These are phyloP conservation scores for Tricholoma matsutake DNA, from an alignment of 768 basidiomycete genomes.

Conservation along the genomic window DNA sequence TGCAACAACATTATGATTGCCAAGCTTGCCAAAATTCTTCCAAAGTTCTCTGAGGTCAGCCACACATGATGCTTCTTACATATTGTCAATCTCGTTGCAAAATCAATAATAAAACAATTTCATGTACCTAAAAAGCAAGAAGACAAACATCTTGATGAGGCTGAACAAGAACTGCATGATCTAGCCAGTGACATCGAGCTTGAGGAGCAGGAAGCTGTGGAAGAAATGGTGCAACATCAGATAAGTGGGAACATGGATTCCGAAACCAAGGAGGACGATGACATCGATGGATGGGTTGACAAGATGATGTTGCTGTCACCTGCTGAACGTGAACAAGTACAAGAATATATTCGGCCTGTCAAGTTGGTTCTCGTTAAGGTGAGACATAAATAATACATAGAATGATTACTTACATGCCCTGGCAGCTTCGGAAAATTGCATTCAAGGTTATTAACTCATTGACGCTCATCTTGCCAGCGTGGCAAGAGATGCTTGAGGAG, in stretches of 20 bases:
- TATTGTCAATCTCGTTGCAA: too few relatives aligned
- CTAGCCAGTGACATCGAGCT: neutral
- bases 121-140: neutral
- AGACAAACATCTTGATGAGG: neutral
- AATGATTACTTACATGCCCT: neutral
- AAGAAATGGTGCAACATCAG: neutral
- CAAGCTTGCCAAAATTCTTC: neutral
- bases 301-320: neutral
- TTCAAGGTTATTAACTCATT: constrained; percentile 22
- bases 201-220: neutral
- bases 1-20: neutral
- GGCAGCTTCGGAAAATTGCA: constrained; percentile 18
- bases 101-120: too few relatives aligned
- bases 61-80: too few relatives aligned
- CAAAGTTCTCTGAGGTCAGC: neutral
- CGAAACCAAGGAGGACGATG: neutral
- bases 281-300: constrained; percentile 4
- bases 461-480: constrained; percentile 15
- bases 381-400: neutral
- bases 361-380: constrained; percentile 6
- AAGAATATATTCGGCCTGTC: neutral
- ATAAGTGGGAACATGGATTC: neutral
- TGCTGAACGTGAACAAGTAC: neutral
- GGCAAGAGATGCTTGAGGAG: constrained; percentile 13
- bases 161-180: neutral